These are phyloP conservation scores for Cryptomeria japonica DNA, from an alignment of 75 land plant genomes.

Conservation along the genomic window DNA sequence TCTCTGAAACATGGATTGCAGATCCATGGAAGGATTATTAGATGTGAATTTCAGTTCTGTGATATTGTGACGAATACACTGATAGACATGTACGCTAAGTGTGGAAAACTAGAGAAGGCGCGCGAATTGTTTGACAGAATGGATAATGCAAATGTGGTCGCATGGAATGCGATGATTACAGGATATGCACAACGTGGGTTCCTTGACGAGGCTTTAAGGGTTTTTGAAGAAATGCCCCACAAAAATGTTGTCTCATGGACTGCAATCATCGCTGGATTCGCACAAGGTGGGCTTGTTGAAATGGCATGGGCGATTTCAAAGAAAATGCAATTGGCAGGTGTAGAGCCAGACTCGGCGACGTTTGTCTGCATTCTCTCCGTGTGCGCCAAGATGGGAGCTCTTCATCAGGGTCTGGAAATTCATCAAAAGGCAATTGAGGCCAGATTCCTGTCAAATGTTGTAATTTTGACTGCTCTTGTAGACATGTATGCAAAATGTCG, in stretches of 20 bases:
- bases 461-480: constrained; percentile 11
- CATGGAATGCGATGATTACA: constrained; percentile 71
- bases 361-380: constrained; percentile 3
- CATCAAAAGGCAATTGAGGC: not conserved
- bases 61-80: constrained; percentile 51
- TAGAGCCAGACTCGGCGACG: constrained; percentile 11
- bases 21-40: constrained; percentile 34
- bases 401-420: constrained; percentile 6
- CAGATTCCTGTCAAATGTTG: not conserved
- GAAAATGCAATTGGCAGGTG: constrained; percentile 8
- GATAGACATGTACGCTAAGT: constrained; percentile 59
- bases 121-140: constrained; percentile 36
- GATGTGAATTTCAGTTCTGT: constrained; percentile 44
- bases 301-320: not conserved
- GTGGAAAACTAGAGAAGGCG: constrained; percentile 46
- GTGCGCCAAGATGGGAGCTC: not conserved
- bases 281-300: constrained; percentile 4
- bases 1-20: constrained; percentile 19
- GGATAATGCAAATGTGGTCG: constrained; percentile 34
- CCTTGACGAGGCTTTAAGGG: constrained; percentile 23
- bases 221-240: constrained; percentile 30
- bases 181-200: constrained; percentile 49
- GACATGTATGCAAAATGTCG: constrained; percentile 24
- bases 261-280: constrained; percentile 15
- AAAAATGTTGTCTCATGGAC: constrained; percentile 17